These are phyloP conservation scores for Fusarium sp. DNA, from an alignment of 2,329 filamentous ascomycete species.

Conservation along the genomic window DNA sequence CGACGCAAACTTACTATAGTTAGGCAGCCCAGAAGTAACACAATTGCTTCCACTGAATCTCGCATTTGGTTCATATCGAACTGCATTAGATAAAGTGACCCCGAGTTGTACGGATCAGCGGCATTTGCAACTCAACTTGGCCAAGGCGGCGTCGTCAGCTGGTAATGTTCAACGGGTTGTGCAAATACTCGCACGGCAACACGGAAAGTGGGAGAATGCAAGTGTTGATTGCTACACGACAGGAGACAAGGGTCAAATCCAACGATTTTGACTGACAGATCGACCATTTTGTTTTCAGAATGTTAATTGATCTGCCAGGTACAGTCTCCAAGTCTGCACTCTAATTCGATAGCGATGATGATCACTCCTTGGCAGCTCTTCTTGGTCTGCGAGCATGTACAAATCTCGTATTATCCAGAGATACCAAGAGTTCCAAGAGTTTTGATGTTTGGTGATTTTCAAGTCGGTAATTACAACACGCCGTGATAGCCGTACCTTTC, in stretches of 20 bases:
- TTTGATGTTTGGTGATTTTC: neutral
- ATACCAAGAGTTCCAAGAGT: neutral
- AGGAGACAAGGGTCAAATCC: constrained; percentile 17
- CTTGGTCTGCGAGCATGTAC: constrained; percentile 9
- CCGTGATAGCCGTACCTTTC: neutral
- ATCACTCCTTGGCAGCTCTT: constrained; percentile 32
- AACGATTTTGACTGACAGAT: constrained; percentile 6
- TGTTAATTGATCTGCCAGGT: constrained; percentile 29
- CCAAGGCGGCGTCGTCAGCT: constrained; percentile 41
- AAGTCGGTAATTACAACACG: neutral
- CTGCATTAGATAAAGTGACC: neutral
- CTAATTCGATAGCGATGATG: constrained; percentile 24
- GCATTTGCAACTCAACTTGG: constrained; percentile 32
- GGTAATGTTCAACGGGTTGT: constrained; percentile 1
- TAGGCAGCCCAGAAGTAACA: neutral
- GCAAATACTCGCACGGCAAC: constrained; percentile 11
- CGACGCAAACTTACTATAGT: constrained; percentile 12
- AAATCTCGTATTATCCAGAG: constrained; percentile 4
- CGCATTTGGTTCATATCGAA: constrained; percentile 9
- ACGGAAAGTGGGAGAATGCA: constrained; percentile 30
- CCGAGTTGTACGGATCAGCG: constrained; percentile 28
- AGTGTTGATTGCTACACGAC: constrained; percentile 26
- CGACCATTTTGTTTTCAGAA: constrained; percentile 1
- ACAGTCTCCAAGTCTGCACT: constrained; percentile 1
- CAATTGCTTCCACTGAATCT: neutral